Evolutionary conservation across 805 yeast species (phyloP).

Genomic region (Cyberlindnera mycetangii): DNA sequence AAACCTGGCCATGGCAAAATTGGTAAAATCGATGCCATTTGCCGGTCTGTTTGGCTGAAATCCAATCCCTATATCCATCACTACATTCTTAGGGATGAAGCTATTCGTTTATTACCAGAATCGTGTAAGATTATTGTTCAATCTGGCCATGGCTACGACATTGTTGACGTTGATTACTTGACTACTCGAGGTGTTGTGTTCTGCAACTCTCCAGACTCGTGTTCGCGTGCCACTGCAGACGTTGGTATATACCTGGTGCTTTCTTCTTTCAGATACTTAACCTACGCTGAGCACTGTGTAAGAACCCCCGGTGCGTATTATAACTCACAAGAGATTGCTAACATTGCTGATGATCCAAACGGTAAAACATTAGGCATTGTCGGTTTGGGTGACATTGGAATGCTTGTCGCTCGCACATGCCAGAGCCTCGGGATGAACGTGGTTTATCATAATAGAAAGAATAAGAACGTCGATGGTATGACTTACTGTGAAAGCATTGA

Average conservation of each 20-base stretch:
- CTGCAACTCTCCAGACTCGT: constrained; percentile 38
- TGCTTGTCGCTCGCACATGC: constrained; percentile 40
- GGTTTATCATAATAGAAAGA: constrained; percentile 40
- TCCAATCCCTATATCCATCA: constrained; percentile 38
- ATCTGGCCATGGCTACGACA: constrained; percentile 40
- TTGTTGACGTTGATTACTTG: constrained; percentile 36
- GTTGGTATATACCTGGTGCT: constrained; percentile 34
- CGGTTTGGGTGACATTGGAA: constrained; percentile 48
- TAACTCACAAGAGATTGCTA: constrained; percentile 31
- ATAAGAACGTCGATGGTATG: constrained; percentile 36
- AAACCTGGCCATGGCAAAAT: constrained; percentile 35
- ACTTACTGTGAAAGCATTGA: constrained; percentile 26
- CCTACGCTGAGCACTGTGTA: constrained; percentile 38
- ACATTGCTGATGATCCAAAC: constrained; percentile 38
- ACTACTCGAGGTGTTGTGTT: constrained; percentile 33
- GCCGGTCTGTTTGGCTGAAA: constrained; percentile 39
- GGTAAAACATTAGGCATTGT: constrained; percentile 44
- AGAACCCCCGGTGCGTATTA: constrained; percentile 33
- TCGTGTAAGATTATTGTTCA: constrained; percentile 35
- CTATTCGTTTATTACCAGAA: constrained; percentile 33
- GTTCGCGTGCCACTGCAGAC: constrained; percentile 40
- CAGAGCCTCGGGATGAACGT: constrained; percentile 43
- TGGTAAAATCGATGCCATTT: constrained; percentile 35
- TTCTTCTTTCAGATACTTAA: constrained; percentile 34
- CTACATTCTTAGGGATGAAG: constrained; percentile 34